Conservation (phyloP, 805 yeast species). For the Ogataea allantospora region DNA sequence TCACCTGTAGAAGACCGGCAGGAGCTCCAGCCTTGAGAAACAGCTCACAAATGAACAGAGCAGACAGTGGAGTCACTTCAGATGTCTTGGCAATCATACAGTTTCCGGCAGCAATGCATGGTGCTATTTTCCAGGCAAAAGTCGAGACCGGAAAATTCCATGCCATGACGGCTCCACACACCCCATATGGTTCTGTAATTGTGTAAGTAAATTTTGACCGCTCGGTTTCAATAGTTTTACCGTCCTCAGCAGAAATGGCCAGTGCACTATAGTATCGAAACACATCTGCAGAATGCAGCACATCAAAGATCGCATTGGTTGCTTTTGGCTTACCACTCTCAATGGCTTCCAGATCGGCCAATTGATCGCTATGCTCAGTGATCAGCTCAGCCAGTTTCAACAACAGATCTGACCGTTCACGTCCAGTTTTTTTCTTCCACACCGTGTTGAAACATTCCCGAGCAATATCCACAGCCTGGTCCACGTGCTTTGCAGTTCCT, state of each 20-base stretch:
- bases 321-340: slow-evolving; percentile 59
- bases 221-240: slow-evolving; percentile 61
- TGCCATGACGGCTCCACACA: slow-evolving; percentile 69
- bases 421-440: slow-evolving; percentile 49
- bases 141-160: slow-evolving; percentile 73
- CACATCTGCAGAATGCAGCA: slow-evolving; percentile 53
- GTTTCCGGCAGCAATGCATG: slow-evolving; percentile 67
- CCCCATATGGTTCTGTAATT: slow-evolving; percentile 64
- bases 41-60: slow-evolving; percentile 53
- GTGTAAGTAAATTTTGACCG: slow-evolving; percentile 60
- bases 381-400: slow-evolving; percentile 50
- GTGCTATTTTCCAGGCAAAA: slow-evolving; percentile 68
- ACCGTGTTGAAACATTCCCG: slow-evolving; percentile 44
- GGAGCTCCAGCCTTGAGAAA: slow-evolving; percentile 61
- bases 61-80: slow-evolving; percentile 64
- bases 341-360: slow-evolving; percentile 56
- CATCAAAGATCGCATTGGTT: slow-evolving; percentile 56
- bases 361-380: slow-evolving; percentile 45
- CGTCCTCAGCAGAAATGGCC: slow-evolving; percentile 63
- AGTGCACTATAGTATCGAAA: slow-evolving; percentile 71
- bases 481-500: slow-evolving; percentile 52
- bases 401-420: slow-evolving; percentile 44
- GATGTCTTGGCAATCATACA: slow-evolving; percentile 63
- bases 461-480: slow-evolving; percentile 53
- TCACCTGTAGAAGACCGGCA: slow-evolving; percentile 60